These are phyloP conservation scores for Cubamyces sp. DNA, from an alignment of 768 basidiomycete species.

Conservation along the genomic window DNA sequence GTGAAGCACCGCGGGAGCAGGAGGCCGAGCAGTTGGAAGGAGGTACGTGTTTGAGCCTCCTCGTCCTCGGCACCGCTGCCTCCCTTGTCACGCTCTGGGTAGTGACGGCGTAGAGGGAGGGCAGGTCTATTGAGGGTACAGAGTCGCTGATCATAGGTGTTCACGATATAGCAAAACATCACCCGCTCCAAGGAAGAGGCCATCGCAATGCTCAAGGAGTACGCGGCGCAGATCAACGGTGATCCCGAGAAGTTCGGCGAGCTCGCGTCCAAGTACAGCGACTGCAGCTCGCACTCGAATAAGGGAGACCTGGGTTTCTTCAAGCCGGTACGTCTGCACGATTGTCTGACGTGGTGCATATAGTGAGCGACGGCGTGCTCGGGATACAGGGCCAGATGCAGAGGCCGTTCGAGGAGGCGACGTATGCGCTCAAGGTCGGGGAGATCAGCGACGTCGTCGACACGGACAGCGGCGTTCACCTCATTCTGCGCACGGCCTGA, in stretches of 20 bases:
- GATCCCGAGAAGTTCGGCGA: constrained; percentile 65
- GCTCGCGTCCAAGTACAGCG: constrained; percentile 78
- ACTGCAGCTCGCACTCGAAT: constrained; percentile 85
- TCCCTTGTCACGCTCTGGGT: not conserved
- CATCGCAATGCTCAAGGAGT: constrained; percentile 70
- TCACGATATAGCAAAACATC: constrained; percentile 58
- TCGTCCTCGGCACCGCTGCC: constrained; percentile 1
- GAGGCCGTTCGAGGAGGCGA: constrained; percentile 92
- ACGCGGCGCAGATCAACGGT: constrained; percentile 63
- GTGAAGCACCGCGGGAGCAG: constrained; percentile 88
- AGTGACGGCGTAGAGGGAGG: not conserved
- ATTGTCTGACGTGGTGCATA: too few relatives aligned
- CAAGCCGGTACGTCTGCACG: constrained; percentile 41
- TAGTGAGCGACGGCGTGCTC: not conserved
- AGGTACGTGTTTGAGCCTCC: constrained; percentile 48
- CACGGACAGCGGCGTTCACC: constrained; percentile 94
- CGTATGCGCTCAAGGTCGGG: constrained; percentile 71
- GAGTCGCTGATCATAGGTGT: too few relatives aligned
- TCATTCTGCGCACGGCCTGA: constrained; percentile 84
- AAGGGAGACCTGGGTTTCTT: constrained; percentile 92
- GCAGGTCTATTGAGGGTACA: not conserved
- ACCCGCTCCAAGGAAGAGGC: constrained; percentile 90
- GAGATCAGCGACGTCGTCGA: constrained; percentile 82
- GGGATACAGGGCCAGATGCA: constrained; percentile 80
- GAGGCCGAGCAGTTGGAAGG: constrained; percentile 83